Evolutionary conservation across 768 basidiomycete species (phyloP), one percentile per base, ranked within the genome.

Genomic region (Hygrophorus russula): DNA sequence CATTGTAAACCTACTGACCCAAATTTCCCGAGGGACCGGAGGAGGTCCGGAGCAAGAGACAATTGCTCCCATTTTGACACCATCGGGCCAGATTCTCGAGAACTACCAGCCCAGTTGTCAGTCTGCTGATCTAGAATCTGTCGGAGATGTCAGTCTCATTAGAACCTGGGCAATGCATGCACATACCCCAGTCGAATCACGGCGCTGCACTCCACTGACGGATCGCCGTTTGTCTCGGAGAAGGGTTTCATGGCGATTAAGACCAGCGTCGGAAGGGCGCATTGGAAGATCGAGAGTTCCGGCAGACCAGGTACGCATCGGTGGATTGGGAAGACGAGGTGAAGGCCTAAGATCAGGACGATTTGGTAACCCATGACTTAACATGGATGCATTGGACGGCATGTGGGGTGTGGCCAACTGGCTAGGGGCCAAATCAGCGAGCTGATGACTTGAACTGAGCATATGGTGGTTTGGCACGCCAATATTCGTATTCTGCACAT

Each of bases 1-100:
- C 29, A 36, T 36, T 32, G 29, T 5, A 43, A 45, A 36, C 30
- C 8, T 29, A 66, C 82, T 67, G 51, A 94, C 92, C 93, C 94
- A 58, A 96, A 98, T 63, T 93, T 94, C 48, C 73, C 79, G 48
- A 98, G 71, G 34, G 89, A 91, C 41, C 90, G 74, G 54, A 96
- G 68, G 9, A 98, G 67, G 51, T 97, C 94, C 35, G 88, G 81
- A 9, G 84, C 78, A 28, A 97, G 70, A 45, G 80, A 71, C 37
- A 98, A 61, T 55, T 96, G 90, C 48, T 98, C 94, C 94, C 94
- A 98, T 63, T 97, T 97, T 43, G 89, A 84, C 37, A 96, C 75
- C 45, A 85, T 68, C 8, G 91, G 82, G 12, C 89, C 88, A 47
- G 64, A 67, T 54, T 87, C 86, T 48, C 85, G 82, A 56, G 72